These are phyloP conservation scores for Teratosphaeria pseudoeucalypti DNA, from an alignment of 2,329 filamentous ascomycete species.

Conservation along the genomic window DNA sequence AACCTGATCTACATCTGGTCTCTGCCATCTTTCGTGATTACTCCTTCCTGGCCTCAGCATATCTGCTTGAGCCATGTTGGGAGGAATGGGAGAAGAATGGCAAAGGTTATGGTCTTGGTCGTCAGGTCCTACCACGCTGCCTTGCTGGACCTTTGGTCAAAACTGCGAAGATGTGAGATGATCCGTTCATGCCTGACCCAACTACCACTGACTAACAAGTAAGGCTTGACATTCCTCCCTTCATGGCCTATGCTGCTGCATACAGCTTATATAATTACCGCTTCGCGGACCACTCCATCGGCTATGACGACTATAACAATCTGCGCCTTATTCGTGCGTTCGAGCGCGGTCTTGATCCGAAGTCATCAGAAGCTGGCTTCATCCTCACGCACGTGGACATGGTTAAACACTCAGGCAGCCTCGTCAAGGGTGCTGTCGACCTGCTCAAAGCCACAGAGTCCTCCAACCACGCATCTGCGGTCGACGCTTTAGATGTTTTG, in stretches of 20 bases:
- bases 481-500: conserved; percentile 17
- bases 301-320: conserved; percentile 45
- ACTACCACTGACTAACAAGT: background rate
- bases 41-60: conserved; percentile 79
- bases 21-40: conserved; percentile 88
- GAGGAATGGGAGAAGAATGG: conserved; percentile 52
- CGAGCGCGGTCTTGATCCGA: conserved; percentile 75
- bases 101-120: conserved; percentile 66
- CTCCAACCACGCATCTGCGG: conserved; percentile 7
- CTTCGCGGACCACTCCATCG: conserved; percentile 45
- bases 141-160: conserved; percentile 74
- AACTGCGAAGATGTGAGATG: conserved; percentile 72
- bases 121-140: conserved; percentile 60
- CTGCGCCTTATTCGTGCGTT: conserved; percentile 83
- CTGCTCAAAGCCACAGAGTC: conserved; percentile 46
- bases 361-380: conserved; percentile 86
- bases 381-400: conserved; percentile 95
- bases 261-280: conserved; percentile 56
- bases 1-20: conserved; percentile 64
- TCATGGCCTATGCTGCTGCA: conserved; percentile 71
- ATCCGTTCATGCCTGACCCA: background rate
- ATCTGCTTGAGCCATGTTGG: conserved; percentile 86
- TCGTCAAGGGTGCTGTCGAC: conserved; percentile 62
- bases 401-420: conserved; percentile 72
- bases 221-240: conserved; percentile 69